Conservation (phyloP, 2,329 filamentous ascomycete genomes). For the Fusarium fujikuroi region DNA sequence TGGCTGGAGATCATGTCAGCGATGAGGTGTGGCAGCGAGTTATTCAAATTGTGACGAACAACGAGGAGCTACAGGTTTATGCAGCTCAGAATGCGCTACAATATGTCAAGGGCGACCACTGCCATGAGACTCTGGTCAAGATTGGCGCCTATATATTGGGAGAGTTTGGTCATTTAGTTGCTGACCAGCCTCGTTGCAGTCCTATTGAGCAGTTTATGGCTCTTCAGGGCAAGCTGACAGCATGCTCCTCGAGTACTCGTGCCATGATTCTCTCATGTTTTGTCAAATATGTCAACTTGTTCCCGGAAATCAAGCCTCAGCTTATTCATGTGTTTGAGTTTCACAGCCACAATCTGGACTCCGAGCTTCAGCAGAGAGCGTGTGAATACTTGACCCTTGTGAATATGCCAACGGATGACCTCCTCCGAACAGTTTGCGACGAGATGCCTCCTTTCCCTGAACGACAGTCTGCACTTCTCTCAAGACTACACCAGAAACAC, state of each 20-base stretch:
- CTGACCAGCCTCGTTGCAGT: slow-evolving; percentile 90
- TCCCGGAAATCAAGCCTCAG: slow-evolving; percentile 97
- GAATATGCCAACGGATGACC: slow-evolving; percentile 86
- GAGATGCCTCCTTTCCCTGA: slow-evolving; percentile 99
- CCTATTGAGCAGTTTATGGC: slow-evolving; percentile 98
- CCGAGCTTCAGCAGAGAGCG: slow-evolving; percentile 93
- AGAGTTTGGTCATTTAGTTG: slow-evolving; percentile 96
- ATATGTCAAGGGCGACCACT: slow-evolving; percentile 91
- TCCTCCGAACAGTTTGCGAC: slow-evolving; percentile 92
- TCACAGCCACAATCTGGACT: slow-evolving; percentile 94
- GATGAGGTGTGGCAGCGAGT: slow-evolving; percentile 99
- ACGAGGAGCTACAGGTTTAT: slow-evolving; percentile 97
- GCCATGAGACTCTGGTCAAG: slow-evolving; percentile 96
- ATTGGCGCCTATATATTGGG: slow-evolving; percentile 96
- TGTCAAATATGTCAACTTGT: slow-evolving; percentile 97
- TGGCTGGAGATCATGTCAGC: slow-evolving; percentile 98
- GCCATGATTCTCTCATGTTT: slow-evolving; percentile 96
- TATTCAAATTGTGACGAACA: slow-evolving; percentile 99
- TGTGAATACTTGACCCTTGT: slow-evolving; percentile 94
- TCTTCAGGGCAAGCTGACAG: slow-evolving; percentile 87
- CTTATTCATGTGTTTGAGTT: slow-evolving; percentile 88
- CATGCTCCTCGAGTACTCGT: slow-evolving; percentile 87
- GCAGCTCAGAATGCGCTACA: slow-evolving; percentile 92
- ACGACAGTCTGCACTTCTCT: slow-evolving; percentile 89
- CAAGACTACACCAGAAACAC: slow-evolving; percentile 93